phyloP scores from a whole-genome alignment of 2,329 filamentous ascomycete species.

The Aspergillus viridinutans region DNA sequence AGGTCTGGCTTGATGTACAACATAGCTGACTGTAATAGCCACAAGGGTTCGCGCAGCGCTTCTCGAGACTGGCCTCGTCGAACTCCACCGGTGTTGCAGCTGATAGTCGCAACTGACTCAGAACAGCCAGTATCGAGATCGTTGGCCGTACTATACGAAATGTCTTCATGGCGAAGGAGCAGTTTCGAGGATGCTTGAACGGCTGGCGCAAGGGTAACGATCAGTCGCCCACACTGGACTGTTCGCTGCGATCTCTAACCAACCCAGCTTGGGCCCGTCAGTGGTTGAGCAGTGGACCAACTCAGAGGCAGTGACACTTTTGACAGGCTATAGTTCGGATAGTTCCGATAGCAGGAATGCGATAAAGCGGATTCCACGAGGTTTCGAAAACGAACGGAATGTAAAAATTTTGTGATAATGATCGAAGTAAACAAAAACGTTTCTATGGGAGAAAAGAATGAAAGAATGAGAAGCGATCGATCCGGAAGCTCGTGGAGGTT shows the following conservation, averaged over 20 bases:
- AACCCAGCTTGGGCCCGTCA: neutral
- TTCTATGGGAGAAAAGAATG: neutral
- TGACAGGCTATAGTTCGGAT: neutral
- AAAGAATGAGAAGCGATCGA: conserved; percentile 1
- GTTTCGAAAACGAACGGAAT: conserved; percentile 11
- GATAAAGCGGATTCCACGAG: neutral
- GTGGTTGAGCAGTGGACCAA: neutral
- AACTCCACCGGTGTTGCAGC: conserved; percentile 30
- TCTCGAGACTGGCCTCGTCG: conserved; percentile 20
- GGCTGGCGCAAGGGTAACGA: neutral
- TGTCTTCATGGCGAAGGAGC: conserved; percentile 26
- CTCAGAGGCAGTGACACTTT: neutral
- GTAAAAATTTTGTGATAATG: conserved; percentile 4
- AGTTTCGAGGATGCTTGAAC: conserved; percentile 1
- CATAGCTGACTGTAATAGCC: conserved; percentile 51
- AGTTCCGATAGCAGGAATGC: conserved; percentile 1
- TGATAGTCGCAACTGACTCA: conserved; percentile 19
- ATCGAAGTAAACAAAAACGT: conserved; percentile 2
- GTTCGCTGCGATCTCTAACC: neutral
- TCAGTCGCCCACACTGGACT: neutral
- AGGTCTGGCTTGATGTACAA: conserved; percentile 44
- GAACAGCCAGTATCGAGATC: conserved; percentile 26
- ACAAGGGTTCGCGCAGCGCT: conserved; percentile 48
- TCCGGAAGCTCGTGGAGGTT: neutral
- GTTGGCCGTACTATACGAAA: conserved; percentile 19